These are phyloP conservation scores for Colletotrichum scovillei DNA, from an alignment of 2,329 filamentous ascomycete species.

Conservation along the genomic window DNA sequence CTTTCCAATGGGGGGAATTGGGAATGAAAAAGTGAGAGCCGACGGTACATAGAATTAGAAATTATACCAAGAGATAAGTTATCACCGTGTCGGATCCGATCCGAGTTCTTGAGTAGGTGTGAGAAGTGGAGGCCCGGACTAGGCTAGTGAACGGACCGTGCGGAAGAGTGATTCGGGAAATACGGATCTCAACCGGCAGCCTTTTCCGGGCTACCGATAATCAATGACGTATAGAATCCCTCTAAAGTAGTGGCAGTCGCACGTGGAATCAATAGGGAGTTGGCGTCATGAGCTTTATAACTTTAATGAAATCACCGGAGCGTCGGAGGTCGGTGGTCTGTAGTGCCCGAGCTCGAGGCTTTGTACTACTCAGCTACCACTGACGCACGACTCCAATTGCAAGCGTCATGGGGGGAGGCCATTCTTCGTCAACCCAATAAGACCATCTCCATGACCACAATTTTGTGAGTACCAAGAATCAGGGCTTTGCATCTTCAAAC, in stretches of 20 bases:
- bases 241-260: too few relatives aligned
- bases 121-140: not conserved
- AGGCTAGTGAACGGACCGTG: not conserved
- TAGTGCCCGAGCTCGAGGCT: not conserved
- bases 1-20: not conserved
- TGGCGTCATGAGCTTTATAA: not conserved
- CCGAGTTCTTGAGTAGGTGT: not conserved
- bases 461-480: not conserved
- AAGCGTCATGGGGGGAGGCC: not conserved
- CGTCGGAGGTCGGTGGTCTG: not conserved
- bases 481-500: not conserved
- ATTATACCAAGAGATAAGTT: too few relatives aligned
- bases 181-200: not conserved
- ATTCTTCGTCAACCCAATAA: not conserved
- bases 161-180: too few relatives aligned
- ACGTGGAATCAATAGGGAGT: not conserved
- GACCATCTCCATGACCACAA: not conserved
- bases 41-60: too few relatives aligned
- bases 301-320: not conserved
- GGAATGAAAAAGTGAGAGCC: too few relatives aligned
- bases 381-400: not conserved
- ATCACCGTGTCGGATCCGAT: too few relatives aligned
- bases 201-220: not conserved
- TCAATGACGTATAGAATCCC: slow-evolving; percentile 5
- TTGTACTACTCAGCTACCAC: not conserved